Base-by-base conservation (phyloP, 2,329 filamentous ascomycete species). In the Sarocladiaceae sp. region DNA sequence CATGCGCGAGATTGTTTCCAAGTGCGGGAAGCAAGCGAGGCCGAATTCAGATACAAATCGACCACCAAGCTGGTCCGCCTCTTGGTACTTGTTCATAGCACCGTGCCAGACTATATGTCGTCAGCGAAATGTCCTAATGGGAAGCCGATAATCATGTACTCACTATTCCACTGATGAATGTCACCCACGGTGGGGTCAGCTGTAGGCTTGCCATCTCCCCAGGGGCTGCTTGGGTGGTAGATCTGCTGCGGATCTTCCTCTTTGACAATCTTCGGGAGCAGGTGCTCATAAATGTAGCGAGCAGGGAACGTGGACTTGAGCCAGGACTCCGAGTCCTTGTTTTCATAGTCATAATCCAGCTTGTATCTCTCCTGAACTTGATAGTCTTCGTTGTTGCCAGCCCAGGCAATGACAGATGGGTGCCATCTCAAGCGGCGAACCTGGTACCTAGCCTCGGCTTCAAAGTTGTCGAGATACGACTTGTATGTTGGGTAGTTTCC, bases 21-120 rank as follows among this genome's bases (percentile, higher is more conserved):
- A 76, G 62, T 88, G 81, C 1, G 89, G 88, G 10, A 64, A 58
- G 3, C 65, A 89, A 80, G 64, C 86, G 86, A 92, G 91, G 53
- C 88, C 88, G 58, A 92, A 93, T 61, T 93, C 88, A 58, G 84
- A 88, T 56, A 90, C 84, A 71, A 93, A 93, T 2, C 88, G 81
- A 13, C 88, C 88, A 15, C 82, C 80, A 2, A 92, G 75, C 18
- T 77, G 79, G 56, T 84, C 79, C 50, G 85, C 88, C 56, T 88
- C 84, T 62, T 93, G 88, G 61, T 92, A 92, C 54, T 87, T 87
- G 59, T 88, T 83, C 84, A 33, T 86, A 84, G 62, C 51, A 6
- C 61, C 61, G 44, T 93, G 88, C 88, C 88, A 93, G 18, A 92
- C 71, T 66, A 42, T n/a, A 29, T 13, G 25, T 7, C 17, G 20